A percentile compares a stretch with the other conserved stretches of the same genome.
Conservation (phyloP, 495 filamentous ascomycete genomes). For the Neurospora sp. region DNA sequence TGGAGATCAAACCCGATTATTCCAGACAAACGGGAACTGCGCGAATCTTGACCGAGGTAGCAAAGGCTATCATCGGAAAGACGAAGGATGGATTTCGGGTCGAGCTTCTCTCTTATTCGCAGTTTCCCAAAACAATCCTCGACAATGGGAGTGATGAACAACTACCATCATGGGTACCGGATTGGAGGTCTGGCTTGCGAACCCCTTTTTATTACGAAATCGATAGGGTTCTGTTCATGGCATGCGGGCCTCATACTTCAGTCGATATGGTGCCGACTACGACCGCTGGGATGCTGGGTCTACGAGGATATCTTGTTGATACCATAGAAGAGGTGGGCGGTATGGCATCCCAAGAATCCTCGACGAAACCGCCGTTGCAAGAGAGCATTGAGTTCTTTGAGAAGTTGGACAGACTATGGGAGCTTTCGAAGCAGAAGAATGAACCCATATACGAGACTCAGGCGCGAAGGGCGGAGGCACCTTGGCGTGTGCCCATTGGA, state of each 20-base stretch:
- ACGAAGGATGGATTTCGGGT: not conserved
- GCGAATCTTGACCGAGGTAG: not conserved
- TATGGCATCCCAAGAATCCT: not conserved
- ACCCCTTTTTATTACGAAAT: not conserved
- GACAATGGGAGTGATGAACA: not conserved
- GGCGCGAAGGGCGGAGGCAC: not conserved
- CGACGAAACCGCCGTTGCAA: not conserved
- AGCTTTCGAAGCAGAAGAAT: not conserved
- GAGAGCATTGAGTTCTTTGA: not conserved
- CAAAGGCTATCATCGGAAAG: slow-evolving; percentile 4
- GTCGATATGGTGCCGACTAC: not conserved
- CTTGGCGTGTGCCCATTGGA: not conserved
- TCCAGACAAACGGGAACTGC: not conserved
- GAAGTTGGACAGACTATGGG: not conserved
- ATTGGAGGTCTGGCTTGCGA: not conserved
- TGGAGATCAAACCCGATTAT: slow-evolving; percentile 6
- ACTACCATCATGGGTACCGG: slow-evolving; percentile 12
- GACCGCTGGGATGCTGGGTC: not conserved
- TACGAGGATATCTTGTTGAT: slow-evolving; percentile 4
- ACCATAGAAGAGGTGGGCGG: not conserved
- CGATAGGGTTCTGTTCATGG: not conserved
- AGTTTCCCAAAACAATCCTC: slow-evolving; percentile 1
- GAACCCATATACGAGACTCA: not conserved
- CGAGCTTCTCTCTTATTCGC: slow-evolving; percentile 4
- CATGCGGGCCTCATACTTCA: not conserved